Percentiles rank a stretch among this genome's conserved stretches.
Conservation (phyloP, 1,139 yeast genomes). For the Suhomyces panamericanus region DNA sequence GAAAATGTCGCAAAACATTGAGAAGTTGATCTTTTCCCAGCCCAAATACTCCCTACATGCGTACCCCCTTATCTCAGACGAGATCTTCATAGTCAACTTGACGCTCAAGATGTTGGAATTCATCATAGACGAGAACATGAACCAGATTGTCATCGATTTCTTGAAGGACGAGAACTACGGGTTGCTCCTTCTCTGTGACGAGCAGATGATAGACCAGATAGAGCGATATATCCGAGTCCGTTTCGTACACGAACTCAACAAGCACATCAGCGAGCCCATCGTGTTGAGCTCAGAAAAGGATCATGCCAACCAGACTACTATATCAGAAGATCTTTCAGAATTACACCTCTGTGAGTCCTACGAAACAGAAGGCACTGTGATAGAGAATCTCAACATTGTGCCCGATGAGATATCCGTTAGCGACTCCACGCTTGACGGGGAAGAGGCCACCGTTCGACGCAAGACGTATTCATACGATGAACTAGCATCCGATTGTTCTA, state of each 20-base stretch:
- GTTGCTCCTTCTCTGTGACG: conserved; percentile 32
- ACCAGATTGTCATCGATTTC: conserved; percentile 26
- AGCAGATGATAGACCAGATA: conserved; percentile 29
- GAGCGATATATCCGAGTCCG: conserved; percentile 28
- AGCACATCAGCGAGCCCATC: conserved; percentile 6
- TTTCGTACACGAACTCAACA: conserved; percentile 16
- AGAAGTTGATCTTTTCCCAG: conserved; percentile 11
- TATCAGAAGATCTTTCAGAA: not conserved
- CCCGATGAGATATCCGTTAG: conserved; percentile 6
- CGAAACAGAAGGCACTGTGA: conserved; percentile 4
- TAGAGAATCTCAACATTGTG: conserved; percentile 4
- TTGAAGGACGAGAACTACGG: conserved; percentile 35
- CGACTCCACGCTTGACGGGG: conserved; percentile 12
- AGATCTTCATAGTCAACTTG: conserved; percentile 38
- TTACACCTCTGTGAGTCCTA: not conserved
- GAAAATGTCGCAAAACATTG: conserved; percentile 8
- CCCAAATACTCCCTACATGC: conserved; percentile 8
- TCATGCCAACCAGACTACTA: not conserved
- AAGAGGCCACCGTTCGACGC: conserved; percentile 9
- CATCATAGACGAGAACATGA: conserved; percentile 13
- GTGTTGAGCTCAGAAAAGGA: not conserved
- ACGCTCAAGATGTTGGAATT: conserved; percentile 24
- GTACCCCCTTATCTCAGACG: conserved; percentile 16
- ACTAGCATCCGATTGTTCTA: conserved; percentile 23
- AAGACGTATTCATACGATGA: conserved; percentile 19